Conservation (phyloP, 2,329 filamentous ascomycete genomes). For the Clonostachys rhizophaga region DNA sequence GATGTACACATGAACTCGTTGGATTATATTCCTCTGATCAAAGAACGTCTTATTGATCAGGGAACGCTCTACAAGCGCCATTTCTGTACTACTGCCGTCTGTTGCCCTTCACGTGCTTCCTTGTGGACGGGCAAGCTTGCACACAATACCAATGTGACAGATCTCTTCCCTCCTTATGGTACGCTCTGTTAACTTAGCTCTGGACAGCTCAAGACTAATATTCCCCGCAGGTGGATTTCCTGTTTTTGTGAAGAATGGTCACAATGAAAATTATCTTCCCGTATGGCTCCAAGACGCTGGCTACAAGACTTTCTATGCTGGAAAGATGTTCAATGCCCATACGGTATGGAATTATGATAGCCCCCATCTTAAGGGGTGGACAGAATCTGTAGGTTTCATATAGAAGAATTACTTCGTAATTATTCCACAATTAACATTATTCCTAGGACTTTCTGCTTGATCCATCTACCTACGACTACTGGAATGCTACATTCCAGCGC, state of each 20-base stretch:
- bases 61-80: conserved; percentile 51
- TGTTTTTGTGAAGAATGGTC: conserved; percentile 41
- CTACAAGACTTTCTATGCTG: conserved; percentile 47
- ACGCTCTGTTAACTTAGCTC: too few species aligned
- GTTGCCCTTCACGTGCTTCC: conserved; percentile 4
- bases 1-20: conserved; percentile 51
- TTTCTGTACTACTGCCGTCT: conserved; percentile 38
- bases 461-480: conserved; percentile 63
- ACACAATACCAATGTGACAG: conserved; percentile 7
- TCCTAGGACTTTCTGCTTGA: conserved; percentile 48
- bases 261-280: conserved; percentile 43
- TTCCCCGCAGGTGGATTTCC: conserved; percentile 26
- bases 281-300: conserved; percentile 44
- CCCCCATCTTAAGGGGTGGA: conserved; percentile 50
- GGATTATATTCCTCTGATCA: conserved; percentile 45
- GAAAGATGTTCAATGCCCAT: conserved; percentile 49
- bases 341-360: conserved; percentile 40
- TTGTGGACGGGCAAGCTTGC: conserved; percentile 5
- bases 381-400: conserved; percentile 26
- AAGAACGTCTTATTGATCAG: conserved; percentile 43
- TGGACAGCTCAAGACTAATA: too few species aligned
- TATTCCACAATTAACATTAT: too few species aligned
- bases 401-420: too few species aligned
- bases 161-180: conserved; percentile 2
- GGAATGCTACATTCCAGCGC: conserved; percentile 59